Evolutionary conservation across 345 rosid species (phyloP).

Genomic region (Eucalyptus pumila): DNA sequence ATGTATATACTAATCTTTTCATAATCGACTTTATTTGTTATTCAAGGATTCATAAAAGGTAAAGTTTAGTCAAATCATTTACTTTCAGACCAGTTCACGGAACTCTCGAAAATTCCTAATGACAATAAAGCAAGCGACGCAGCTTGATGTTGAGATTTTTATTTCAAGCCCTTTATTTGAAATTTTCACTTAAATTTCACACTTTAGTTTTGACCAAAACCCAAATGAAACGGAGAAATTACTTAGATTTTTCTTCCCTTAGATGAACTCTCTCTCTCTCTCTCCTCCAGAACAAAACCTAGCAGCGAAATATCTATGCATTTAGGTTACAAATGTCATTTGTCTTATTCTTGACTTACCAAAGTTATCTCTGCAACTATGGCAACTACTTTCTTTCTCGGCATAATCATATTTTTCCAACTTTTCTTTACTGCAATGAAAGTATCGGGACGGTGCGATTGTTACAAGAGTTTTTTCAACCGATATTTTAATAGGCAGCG

Average conservation of each 20-base stretch:
- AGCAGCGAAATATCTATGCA: neutral
- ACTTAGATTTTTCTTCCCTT: neutral
- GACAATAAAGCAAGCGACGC: neutral
- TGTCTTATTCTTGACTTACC: neutral
- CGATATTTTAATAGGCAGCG: neutral
- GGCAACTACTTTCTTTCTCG: neutral
- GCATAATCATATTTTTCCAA: neutral
- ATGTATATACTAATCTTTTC: neutral
- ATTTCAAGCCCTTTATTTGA: neutral
- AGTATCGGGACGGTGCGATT: neutral
- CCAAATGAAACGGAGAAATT: accelerated
- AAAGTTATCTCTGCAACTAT: neutral
- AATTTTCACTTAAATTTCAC: neutral
- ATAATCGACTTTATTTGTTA: neutral
- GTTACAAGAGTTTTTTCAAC: neutral
- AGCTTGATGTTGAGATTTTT: neutral
- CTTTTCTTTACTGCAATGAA: neutral
- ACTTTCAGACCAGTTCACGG: accelerated
- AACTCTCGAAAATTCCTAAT: neutral
- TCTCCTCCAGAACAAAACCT: neutral
- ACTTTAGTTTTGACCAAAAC: neutral
- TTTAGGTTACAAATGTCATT: neutral
- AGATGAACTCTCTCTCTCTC: neutral
- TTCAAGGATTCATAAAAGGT: accelerated
- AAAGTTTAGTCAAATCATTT: neutral